Percentiles rank a stretch among this genome's conserved stretches.
Evolutionary conservation across 2,329 filamentous ascomycete species (phyloP).

Genomic region (Fusarium sp.): DNA sequence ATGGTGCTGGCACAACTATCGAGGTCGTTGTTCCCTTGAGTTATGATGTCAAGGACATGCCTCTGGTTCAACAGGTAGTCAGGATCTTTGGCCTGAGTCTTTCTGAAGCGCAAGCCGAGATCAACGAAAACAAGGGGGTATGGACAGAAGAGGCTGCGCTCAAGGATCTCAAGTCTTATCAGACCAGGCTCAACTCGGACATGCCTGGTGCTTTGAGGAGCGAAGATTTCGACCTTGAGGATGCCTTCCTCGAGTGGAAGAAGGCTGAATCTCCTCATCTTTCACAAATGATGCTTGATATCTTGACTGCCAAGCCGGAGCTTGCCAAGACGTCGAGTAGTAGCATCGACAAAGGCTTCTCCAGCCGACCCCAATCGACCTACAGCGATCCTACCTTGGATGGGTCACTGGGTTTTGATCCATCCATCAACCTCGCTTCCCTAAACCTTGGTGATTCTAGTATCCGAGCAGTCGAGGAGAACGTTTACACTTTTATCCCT

Average conservation of each 20-base stretch:
- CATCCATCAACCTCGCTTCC: slow-evolving; percentile 76
- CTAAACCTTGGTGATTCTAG: slow-evolving; percentile 73
- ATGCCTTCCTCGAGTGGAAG: slow-evolving; percentile 91
- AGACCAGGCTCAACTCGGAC: slow-evolving; percentile 87
- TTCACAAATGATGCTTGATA: slow-evolving; percentile 93
- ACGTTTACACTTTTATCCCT: slow-evolving; percentile 91
- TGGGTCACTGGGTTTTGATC: slow-evolving; percentile 68
- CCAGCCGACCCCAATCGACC: slow-evolving; percentile 63
- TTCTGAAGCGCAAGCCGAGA: slow-evolving; percentile 86
- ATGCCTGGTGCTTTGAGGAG: slow-evolving; percentile 82
- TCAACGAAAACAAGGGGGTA: slow-evolving; percentile 82
- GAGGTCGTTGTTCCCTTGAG: slow-evolving; percentile 88
- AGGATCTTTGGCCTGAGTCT: slow-evolving; percentile 87
- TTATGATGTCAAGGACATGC: slow-evolving; percentile 98
- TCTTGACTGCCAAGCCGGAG: slow-evolving; percentile 88
- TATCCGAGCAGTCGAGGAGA: slow-evolving; percentile 71
- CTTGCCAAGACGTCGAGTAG: slow-evolving; percentile 82
- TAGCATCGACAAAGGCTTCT: slow-evolving; percentile 71
- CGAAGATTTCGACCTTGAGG: slow-evolving; percentile 91
- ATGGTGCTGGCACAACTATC: slow-evolving; percentile 67
- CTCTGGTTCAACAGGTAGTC: slow-evolving; percentile 88
- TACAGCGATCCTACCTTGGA: slow-evolving; percentile 68
- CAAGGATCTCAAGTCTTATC: slow-evolving; percentile 93
- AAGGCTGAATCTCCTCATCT: slow-evolving; percentile 89
- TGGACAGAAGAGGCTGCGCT: slow-evolving; percentile 96